Base-by-base conservation (phyloP, 176 grass and related monocot genomes). In the Tillandsia fasciculata region DNA sequence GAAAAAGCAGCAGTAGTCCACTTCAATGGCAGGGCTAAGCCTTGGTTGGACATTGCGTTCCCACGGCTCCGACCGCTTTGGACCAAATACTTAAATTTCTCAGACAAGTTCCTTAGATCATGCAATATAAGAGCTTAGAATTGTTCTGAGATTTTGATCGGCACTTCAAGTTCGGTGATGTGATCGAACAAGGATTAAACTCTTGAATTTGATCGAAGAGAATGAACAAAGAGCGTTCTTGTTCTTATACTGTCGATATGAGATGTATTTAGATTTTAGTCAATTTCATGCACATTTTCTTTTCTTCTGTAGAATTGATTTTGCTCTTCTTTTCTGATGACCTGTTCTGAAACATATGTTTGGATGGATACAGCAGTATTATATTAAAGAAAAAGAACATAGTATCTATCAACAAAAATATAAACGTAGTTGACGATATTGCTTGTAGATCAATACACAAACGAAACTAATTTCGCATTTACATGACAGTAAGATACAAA, bases 21-120 rank as follows among this genome's bases (percentile, higher is more conserved):
- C 79, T 99, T 99, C 87, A 99, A 85, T 51, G 95, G 95, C 52
- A 83, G 86, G 26, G 71, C 81, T 42, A 99, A 99, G 70, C 95
- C 95, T 10, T 99, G 95, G 95, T 79, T 99, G 51, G 90, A 93
- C 67, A 77, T 90, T 10, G 81, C 74, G 14, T 87, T 80, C 78
- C 87, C 80, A 51, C 75, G 71, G 70, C 82, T 87, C 13, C 87
- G 75, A 75, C 58, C 77, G 7, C 56, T 99, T 57, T 99, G 95
- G 95, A 76, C 68, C 65, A 27, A 59, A 18, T 76, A 99, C 80
- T 48, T 94, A n/a, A 90, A 99, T 79, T 53, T 14, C 8, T 84
- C 90, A 1, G 84, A 88, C 73, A 87, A 82, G 51, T 84, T 90
- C 65, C 77, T 99, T 23, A 75, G 49, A 56, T n/a, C 56, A 18